Percentiles rank a stretch among this genome's conserved stretches.
phyloP scores from a whole-genome alignment of 257 asterid genomes.

The Solanum chmielewskii region DNA sequence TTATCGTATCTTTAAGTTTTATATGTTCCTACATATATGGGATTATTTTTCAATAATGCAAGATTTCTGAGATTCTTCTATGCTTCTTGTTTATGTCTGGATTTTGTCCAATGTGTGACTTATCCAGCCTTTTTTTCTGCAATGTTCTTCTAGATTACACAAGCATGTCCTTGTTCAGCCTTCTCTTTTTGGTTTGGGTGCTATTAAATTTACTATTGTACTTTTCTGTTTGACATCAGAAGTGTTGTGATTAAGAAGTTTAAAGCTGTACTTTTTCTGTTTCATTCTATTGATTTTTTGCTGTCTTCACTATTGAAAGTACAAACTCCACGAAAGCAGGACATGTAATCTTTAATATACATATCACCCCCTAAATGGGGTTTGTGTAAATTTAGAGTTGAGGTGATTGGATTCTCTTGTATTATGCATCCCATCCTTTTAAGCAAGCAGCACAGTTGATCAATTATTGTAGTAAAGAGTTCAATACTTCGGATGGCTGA shows the following conservation, averaged over 20 bases:
- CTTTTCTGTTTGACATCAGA: not conserved
- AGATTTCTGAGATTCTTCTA: not conserved
- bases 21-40: not conserved
- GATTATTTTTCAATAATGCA: not conserved
- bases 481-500: not conserved
- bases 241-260: not conserved
- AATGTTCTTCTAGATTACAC: not conserved
- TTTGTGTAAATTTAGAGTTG: not conserved
- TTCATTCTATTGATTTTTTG: not conserved
- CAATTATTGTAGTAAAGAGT: not conserved
- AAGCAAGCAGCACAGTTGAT: not conserved
- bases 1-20: not conserved
- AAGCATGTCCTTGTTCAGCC: not conserved
- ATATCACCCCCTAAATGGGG: not conserved
- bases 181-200: not conserved
- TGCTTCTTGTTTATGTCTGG: not conserved
- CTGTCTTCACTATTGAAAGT: not conserved
- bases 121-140: not conserved
- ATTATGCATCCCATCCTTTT: not conserved
- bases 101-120: not conserved
- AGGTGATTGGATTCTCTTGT: not conserved
- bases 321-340: not conserved
- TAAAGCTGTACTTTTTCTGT: not conserved
- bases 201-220: not conserved
- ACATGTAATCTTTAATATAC: not conserved